Evolutionary conservation across 495 filamentous ascomycete species (phyloP).

Genomic region (Penicillium goetzii): DNA sequence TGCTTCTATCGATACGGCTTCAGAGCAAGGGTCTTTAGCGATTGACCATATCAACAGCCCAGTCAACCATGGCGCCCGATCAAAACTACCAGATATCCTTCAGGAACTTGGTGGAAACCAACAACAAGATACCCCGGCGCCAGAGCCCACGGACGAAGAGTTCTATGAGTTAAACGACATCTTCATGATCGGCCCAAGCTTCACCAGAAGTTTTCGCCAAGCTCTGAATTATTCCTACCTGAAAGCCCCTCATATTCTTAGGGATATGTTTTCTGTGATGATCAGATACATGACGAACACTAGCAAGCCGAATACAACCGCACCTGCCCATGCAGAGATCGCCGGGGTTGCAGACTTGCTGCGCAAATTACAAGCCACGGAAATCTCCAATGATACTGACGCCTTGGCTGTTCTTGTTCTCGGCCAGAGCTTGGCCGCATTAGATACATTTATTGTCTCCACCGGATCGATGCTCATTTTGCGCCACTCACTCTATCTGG

Average conservation of each 20-base stretch:
- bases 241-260: conserved; percentile 2
- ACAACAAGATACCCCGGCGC: neutral
- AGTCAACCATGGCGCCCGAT: neutral
- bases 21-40: too few species aligned
- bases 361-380: conserved; percentile 3
- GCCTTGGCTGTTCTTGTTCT: conserved; percentile 8
- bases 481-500: conserved; percentile 6
- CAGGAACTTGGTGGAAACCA: neutral
- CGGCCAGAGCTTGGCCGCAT: conserved; percentile 8
- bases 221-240: conserved; percentile 8
- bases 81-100: conserved; percentile 2
- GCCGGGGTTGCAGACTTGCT: conserved; percentile 3
- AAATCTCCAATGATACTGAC: neutral
- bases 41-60: neutral
- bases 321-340: conserved; percentile 3
- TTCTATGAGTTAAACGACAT: conserved; percentile 7
- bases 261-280: conserved; percentile 8
- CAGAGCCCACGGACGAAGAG: conserved; percentile 1
- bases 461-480: conserved; percentile 11
- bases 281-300: conserved; percentile 3
- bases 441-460: conserved; percentile 8
- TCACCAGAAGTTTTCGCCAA: conserved; percentile 2
- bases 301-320: neutral
- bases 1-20: neutral
- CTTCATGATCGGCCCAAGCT: conserved; percentile 14